Base-by-base conservation (phyloP, 805 yeast genomes). In the Teunomyces aglyptinius region DNA sequence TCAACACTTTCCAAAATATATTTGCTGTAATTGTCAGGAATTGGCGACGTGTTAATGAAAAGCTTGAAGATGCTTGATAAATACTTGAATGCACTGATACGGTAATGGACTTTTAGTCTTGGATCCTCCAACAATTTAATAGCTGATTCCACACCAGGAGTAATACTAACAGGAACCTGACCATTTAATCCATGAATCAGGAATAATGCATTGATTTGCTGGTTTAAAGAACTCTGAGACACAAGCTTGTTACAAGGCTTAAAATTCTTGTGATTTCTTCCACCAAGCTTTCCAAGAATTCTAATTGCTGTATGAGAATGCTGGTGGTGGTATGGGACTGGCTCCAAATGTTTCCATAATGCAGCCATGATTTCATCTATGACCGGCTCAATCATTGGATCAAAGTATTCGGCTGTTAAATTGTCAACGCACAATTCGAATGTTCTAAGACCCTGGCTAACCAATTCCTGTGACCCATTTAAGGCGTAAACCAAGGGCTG, bases 301-400 rank as follows among this genome's bases (percentile, higher is more conserved):
- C 98, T 77, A 46, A 94, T 83, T 0, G 98, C 91, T 0, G 96
- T 89, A 61, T 94, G 99, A 13, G 96, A 86, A 54, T 91, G 96
- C 53, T 89, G 96, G 56, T 94, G 98, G 54, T 87, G 89, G 61
- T 89, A 90, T 0, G 99, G 98, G 29, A 91, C 77, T 1, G 99
- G 99, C 57, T 83, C 83, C 54, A 94, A 67, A 56, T 92, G 94
- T 51, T 81, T 84, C 92, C 97, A 94, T 28, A 94, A 72, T 0
- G 97, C 96, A 32, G 85, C 83, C 89, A 91, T 87, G 1, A 95
- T 90, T 55, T 94, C 97, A 49, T 88, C 95, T 45, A 92, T 83
- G 1, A 91, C 97, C 0, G 99, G 98, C 59, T 91, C 97, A 49
- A 94, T 83, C 61, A 94, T 91, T 2, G 99, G 98, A 58, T 94